Percentiles rank a stretch among this genome's conserved stretches.
phyloP scores from a whole-genome alignment of 2,329 filamentous ascomycete species.

The Arthroderma uncinatum region DNA sequence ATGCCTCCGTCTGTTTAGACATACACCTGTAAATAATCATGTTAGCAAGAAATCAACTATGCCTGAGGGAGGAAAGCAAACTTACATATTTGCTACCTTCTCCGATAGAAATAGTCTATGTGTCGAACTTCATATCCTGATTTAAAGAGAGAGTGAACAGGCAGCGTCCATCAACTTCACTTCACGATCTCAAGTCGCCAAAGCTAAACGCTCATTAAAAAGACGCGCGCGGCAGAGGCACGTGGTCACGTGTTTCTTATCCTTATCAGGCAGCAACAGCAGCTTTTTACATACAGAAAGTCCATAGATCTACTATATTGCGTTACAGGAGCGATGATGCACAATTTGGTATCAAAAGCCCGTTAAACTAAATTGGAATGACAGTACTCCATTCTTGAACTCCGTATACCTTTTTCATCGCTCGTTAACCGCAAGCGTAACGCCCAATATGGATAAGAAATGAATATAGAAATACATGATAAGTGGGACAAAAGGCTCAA shows the following conservation, averaged over 20 bases:
- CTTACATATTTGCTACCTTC: constrained; percentile 12
- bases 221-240: constrained; percentile 2
- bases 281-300: no score
- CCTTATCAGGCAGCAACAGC: background rate
- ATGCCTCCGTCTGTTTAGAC: background rate
- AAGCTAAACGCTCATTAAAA: background rate
- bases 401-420: background rate
- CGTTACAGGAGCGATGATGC: background rate
- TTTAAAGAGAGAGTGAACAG: background rate
- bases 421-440: background rate
- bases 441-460: background rate
- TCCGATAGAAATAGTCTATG: background rate
- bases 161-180: background rate
- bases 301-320: background rate
- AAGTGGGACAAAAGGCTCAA: no score
- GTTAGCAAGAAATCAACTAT: constrained; percentile 2
- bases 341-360: background rate
- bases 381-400: background rate
- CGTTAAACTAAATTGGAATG: background rate
- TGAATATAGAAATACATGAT: background rate
- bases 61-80: background rate
- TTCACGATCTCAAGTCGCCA: background rate
- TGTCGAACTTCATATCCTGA: background rate
- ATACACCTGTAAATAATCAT: constrained; percentile 12
- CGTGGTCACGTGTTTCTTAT: background rate